Conservation (phyloP, 495 filamentous ascomycete species). For the Penicillium psychrofluorescens region DNA sequence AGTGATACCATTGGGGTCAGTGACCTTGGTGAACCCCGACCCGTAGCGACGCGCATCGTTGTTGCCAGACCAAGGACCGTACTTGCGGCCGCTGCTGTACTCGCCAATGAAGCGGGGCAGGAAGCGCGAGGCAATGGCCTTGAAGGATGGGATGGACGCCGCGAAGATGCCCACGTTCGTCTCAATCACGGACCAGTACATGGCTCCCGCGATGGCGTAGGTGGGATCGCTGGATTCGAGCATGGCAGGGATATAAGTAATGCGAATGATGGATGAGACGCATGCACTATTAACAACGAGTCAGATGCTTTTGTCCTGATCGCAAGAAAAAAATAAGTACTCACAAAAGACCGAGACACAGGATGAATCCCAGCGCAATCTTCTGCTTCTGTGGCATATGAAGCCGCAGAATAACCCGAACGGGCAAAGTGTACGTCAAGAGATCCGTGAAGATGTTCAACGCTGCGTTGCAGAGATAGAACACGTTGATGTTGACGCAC, state of each 20-base stretch:
- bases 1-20: conserved; percentile 13
- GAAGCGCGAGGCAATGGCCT: conserved; percentile 35
- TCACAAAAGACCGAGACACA: conserved; percentile 36
- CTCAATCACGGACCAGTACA: conserved; percentile 41
- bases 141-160: conserved; percentile 36
- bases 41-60: conserved; percentile 13
- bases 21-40: conserved; percentile 25
- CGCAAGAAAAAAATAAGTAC: neutral
- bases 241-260: conserved; percentile 34
- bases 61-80: conserved; percentile 19
- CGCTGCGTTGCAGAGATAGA: conserved; percentile 37
- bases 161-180: conserved; percentile 37
- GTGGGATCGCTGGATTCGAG: conserved; percentile 26
- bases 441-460: conserved; percentile 49
- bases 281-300: conserved; percentile 20
- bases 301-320: neutral
- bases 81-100: conserved; percentile 24
- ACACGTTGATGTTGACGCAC: conserved; percentile 39
- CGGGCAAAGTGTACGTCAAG: conserved; percentile 41
- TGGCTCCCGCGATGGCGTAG: conserved; percentile 32
- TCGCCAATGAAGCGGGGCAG: conserved; percentile 32
- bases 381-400: conserved; percentile 30
- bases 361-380: conserved; percentile 25
- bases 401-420: conserved; percentile 29
- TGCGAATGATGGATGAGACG: conserved; percentile 36